Base-by-base conservation (phyloP, 345 rosid genomes). In the Moricandia arvensis region DNA sequence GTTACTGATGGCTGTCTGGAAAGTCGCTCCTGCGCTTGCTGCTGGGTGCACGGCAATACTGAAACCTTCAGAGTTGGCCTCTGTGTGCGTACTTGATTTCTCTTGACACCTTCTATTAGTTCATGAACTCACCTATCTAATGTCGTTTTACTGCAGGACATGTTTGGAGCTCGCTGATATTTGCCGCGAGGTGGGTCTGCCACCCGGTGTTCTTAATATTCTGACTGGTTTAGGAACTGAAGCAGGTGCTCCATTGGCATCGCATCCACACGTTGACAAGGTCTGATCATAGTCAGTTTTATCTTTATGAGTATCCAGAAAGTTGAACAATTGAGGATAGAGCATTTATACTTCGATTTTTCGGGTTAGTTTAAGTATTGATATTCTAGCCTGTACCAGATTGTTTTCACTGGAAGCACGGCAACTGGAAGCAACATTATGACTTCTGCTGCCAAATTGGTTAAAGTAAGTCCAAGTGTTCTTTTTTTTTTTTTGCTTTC, bases 1-100 rank as follows among this genome's bases (percentile, higher is more conserved):
- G 0, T 75, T 96, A 13, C 82, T 93, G 86, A 86, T 96, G 97
- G 96, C 98, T 58, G 75, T 86, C 63, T 93, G 99, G 98, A 96
- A 96, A 81, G 96, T 93, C 21, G 99, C 99, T 81, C 98, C 99
- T 74, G 90, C 99, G 38, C 77, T 96, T 83, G 99, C 99, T 71
- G 99, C 99, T 17, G 99, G 99, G 58, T 93, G 98, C 78, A 73
- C 96, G 5, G 96, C 98, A 17, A 84, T 93, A 84, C 80, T 96
- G 76, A 93, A 93, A 80, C 97, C 97, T 49, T 89, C 98, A 33
- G 99, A 93, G 83, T 54, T 93, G 79, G 86, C 98, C 31, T 93
- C 96, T 7, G 58, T 88, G 98, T 93, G 86, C 67, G 93, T 80
- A 31, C 57, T 80, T 41, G n/a, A 53, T 74, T 34, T 69, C 12